A percentile compares a stretch with the other conserved stretches of the same genome.
Evolutionary conservation across 352 stramenopile species (phyloP).

Genomic region (Pythium folliculosum): DNA sequence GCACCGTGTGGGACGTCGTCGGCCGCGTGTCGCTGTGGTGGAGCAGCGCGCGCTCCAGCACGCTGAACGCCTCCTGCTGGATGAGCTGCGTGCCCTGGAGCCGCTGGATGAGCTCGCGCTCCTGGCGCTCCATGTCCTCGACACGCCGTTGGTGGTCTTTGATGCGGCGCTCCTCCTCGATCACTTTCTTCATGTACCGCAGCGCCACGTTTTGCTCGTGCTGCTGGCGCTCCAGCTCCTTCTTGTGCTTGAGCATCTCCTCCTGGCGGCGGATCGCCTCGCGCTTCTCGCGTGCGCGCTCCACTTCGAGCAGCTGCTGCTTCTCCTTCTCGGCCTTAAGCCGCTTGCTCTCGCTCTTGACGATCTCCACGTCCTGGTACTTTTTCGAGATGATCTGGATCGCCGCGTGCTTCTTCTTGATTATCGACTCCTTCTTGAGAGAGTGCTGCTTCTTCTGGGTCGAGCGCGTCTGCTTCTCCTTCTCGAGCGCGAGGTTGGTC

Average conservation of each 20-base stretch:
- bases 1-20: conserved; percentile 13
- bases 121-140: conserved; percentile 67
- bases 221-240: conserved; percentile 39
- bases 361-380: conserved; percentile 73
- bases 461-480: conserved; percentile 44
- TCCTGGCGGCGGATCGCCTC: conserved; percentile 57
- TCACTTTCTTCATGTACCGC: conserved; percentile 64
- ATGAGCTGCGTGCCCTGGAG: conserved; percentile 74
- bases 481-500: conserved; percentile 39
- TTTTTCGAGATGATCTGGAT: conserved; percentile 78
- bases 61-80: conserved; percentile 70
- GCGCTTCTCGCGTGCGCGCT: conserved; percentile 54
- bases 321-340: conserved; percentile 65
- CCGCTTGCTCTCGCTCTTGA: conserved; percentile 68
- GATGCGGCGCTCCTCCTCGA: conserved; percentile 61
- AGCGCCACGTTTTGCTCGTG: conserved; percentile 53
- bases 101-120: conserved; percentile 61
- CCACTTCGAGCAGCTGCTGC: conserved; percentile 53
- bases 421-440: conserved; percentile 71
- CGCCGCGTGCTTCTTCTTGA: conserved; percentile 74
- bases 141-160: conserved; percentile 55
- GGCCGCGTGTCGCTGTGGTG: conserved; percentile 20
- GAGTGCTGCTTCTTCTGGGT: conserved; percentile 59
- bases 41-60: conserved; percentile 69
- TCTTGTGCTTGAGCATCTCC: conserved; percentile 58